Evolutionary conservation across 768 basidiomycete species (phyloP).

Genomic region (Leccinum uliginosum): DNA sequence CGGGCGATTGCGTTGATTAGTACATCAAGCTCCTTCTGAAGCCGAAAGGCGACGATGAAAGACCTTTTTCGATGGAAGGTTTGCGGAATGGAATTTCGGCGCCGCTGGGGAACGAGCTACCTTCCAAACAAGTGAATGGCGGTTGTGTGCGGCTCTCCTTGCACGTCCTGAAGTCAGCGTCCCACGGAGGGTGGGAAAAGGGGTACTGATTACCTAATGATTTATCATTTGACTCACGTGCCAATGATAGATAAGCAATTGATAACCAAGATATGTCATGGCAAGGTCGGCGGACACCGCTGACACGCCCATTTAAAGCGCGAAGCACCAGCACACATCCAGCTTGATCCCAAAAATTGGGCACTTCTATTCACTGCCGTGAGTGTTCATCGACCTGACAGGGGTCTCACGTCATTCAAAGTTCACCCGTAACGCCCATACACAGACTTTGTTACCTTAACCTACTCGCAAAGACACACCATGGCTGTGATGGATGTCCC

Average conservation of each 20-base stretch:
- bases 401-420: conserved; percentile 18
- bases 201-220: background rate
- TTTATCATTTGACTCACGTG: too few species aligned
- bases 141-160: conserved; percentile 66
- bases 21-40: conserved; percentile 42
- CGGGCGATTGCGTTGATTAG: background rate
- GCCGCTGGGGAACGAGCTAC: conserved; percentile 72
- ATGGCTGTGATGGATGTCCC: conserved; percentile 23
- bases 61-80: conserved; percentile 64
- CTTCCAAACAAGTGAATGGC: conserved; percentile 61
- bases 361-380: background rate
- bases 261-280: too few species aligned
- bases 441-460: conserved; percentile 33
- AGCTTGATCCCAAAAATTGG: background rate
- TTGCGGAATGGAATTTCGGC: conserved; percentile 67
- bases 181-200: too few species aligned
- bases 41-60: conserved; percentile 29
- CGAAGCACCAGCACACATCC: background rate
- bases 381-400: conserved; percentile 5
- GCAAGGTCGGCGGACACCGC: background rate
- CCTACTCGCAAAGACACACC: conserved; percentile 21
- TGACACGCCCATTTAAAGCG: background rate
- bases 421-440: conserved; percentile 10
- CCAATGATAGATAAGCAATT: too few species aligned
- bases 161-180: too few species aligned